Base-by-base conservation (phyloP, 78 protist species). In the Guillardia theta region DNA sequence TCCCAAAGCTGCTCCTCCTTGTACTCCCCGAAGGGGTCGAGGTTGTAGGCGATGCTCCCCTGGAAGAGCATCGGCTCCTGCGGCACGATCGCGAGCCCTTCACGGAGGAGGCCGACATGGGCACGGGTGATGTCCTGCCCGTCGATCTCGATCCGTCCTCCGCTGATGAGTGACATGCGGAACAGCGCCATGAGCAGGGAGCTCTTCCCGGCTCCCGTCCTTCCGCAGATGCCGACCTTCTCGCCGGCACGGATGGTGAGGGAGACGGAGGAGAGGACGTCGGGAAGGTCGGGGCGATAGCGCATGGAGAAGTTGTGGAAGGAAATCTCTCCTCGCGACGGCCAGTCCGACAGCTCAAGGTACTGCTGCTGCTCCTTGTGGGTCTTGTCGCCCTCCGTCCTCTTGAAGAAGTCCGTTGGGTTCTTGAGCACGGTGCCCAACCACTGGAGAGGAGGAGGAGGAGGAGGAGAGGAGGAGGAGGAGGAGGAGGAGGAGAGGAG, bases 181-280 rank as follows among this genome's bases (percentile, higher is more conserved):
- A 97, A 96, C 37, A 98, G 95, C 10, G 97, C 97, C 0, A 95
- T 50, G 10, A 96, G 58, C 22, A 98, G 53, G 27, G 95, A 47
- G 27, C 97, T 92, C 97, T 98, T 98, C 47, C 99, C 99, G 8
- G 92, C 95, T 45, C 99, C 99, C 12, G 99, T 98, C 41, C 99
- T 95, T 5, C 99, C 99, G 4, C 97, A 97, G 76, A 98, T 64
- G 45, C 98, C 98, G 18, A 98, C 93, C 96, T 95, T 97, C 94
- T 96, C 97, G 6, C 97, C 95, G 21, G 94, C 78, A 4, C 36
- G 19, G 10, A 98, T 48, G 58, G 30, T 45, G 87, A 92, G 0
- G 18, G 39, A 9, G 39, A 95, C 39, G 87, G 93, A 98, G 10
- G 39, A 27, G 41, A 97, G 87, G 22, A 95, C 97, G 15, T 1